A percentile compares a stretch with the other conserved stretches of the same genome.
These are phyloP conservation scores for Hymenoscyphus infarciens DNA, from an alignment of 2,329 filamentous ascomycete species.

Conservation along the genomic window DNA sequence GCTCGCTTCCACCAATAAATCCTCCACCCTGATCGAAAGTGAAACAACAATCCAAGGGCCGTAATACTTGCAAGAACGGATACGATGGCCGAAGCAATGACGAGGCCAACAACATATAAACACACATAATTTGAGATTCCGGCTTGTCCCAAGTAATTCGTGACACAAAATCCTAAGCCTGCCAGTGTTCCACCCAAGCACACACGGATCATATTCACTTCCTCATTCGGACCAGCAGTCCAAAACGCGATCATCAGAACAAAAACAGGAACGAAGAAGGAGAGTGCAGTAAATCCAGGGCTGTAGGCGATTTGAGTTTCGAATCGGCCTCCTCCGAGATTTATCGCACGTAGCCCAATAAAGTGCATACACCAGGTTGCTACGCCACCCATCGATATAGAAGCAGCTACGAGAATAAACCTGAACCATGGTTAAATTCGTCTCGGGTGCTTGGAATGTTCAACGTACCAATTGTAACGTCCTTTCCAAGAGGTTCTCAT, in stretches of 20 bases:
- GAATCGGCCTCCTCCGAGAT: slow-evolving; percentile 59
- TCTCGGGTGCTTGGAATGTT: background rate
- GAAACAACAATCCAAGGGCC: slow-evolving; percentile 73
- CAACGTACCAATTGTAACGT: slow-evolving; percentile 62
- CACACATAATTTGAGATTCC: slow-evolving; percentile 75
- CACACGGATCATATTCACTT: slow-evolving; percentile 56
- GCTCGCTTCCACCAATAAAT: slow-evolving; percentile 73
- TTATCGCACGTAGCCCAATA: slow-evolving; percentile 76
- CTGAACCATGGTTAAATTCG: slow-evolving; percentile 37
- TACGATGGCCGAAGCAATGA: slow-evolving; percentile 68
- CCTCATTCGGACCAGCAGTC: slow-evolving; percentile 58
- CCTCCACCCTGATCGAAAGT: slow-evolving; percentile 72
- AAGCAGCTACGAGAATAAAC: slow-evolving; percentile 59
- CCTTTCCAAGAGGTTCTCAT: slow-evolving; percentile 67
- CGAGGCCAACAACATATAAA: slow-evolving; percentile 51
- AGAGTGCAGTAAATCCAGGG: slow-evolving; percentile 66
- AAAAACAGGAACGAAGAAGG: slow-evolving; percentile 74
- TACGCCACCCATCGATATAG: slow-evolving; percentile 70
- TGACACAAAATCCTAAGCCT: slow-evolving; percentile 73
- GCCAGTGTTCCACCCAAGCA: slow-evolving; percentile 63
- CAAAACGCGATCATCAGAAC: slow-evolving; percentile 72
- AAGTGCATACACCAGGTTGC: slow-evolving; percentile 79
- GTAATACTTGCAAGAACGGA: slow-evolving; percentile 67
- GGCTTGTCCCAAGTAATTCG: slow-evolving; percentile 86
- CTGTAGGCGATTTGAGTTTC: slow-evolving; percentile 72